Percentiles rank a stretch among this genome's conserved stretches.
These are phyloP conservation scores for Phoenix roebelenii DNA, from an alignment of 176 grass and related monocot genomes.

Conservation along the genomic window DNA sequence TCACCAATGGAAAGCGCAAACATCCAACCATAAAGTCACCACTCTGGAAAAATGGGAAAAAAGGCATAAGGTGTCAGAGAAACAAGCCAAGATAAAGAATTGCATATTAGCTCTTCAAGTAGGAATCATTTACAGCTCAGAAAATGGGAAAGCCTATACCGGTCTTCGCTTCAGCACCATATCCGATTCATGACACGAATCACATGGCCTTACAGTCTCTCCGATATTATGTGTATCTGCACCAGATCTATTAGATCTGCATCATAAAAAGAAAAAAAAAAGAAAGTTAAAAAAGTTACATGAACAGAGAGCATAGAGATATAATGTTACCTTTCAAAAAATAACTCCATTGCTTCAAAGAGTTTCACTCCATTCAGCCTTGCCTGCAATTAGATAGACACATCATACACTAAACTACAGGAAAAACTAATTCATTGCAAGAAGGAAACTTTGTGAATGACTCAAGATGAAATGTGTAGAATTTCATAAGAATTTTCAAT, in stretches of 20 bases:
- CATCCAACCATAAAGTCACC: slow-evolving; percentile 79
- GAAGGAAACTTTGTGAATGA: too few relatives aligned
- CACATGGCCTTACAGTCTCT: slow-evolving; percentile 67
- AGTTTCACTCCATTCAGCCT: slow-evolving; percentile 74
- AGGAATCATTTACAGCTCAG: too few relatives aligned
- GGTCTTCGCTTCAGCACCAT: slow-evolving; percentile 61
- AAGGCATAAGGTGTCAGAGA: neutral
- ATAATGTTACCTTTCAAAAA: slow-evolving; percentile 70
- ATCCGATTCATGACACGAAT: slow-evolving; percentile 56
- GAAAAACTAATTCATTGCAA: neutral
- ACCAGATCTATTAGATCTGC: slow-evolving; percentile 55
- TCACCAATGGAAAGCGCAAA: slow-evolving; percentile 54
- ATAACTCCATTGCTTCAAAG: slow-evolving; percentile 81
- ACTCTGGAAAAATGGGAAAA: slow-evolving; percentile 33
- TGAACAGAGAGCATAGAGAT: slow-evolving; percentile 17
- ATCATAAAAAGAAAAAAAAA: slow-evolving; percentile 13
- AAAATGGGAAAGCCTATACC: slow-evolving; percentile 28
- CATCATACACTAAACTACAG: slow-evolving; percentile 9
- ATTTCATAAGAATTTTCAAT: neutral
- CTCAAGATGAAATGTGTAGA: too few relatives aligned
- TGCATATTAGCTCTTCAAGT: too few relatives aligned
- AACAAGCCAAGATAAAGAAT: too few relatives aligned
- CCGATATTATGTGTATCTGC: slow-evolving; percentile 36
- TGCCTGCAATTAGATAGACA: slow-evolving; percentile 38
- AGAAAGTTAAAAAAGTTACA: slow-evolving; percentile 4